Evolutionary conservation across 2,329 filamentous ascomycete genomes (phyloP).

Genomic region (Knufia fluminis): DNA sequence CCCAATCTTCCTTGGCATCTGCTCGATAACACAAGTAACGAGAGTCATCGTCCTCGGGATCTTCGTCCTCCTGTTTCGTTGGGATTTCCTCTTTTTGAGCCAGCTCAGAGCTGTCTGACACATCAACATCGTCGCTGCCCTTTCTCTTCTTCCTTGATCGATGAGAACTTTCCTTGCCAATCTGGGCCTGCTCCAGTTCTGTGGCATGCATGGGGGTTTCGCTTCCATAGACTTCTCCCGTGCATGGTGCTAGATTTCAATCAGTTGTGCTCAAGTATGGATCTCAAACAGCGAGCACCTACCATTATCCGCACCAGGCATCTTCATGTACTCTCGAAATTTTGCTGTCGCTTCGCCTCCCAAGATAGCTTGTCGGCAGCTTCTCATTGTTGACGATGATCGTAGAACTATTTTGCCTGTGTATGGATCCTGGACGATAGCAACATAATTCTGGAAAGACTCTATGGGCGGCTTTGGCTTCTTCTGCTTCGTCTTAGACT

Average conservation of each 20-base stretch:
- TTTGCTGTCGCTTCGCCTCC: neutral
- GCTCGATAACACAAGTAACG: slow-evolving; percentile 20
- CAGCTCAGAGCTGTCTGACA: slow-evolving; percentile 12
- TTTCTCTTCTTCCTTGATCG: neutral
- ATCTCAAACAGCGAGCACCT: neutral
- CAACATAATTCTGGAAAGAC: slow-evolving; percentile 1
- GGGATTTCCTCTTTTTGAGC: slow-evolving; percentile 22
- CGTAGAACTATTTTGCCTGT: neutral
- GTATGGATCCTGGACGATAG: slow-evolving; percentile 1
- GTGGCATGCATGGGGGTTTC: neutral
- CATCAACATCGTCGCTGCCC: slow-evolving; percentile 1
- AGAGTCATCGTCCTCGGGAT: neutral
- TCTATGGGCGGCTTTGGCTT: slow-evolving; percentile 1
- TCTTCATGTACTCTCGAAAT: neutral
- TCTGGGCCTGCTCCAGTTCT: neutral
- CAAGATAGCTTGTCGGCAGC: slow-evolving; percentile 1
- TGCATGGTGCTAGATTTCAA: neutral
- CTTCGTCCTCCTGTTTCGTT: slow-evolving; percentile 12
- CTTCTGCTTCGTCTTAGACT: neutral
- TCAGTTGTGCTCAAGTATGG: neutral
- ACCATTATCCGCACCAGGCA: neutral
- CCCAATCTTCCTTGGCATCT: slow-evolving; percentile 31
- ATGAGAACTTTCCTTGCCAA: slow-evolving; percentile 10
- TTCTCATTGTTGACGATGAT: slow-evolving; percentile 5
- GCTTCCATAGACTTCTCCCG: neutral